These are phyloP conservation scores for Daldinia sp. DNA, from an alignment of 2,329 filamentous ascomycete genomes.

Conservation along the genomic window DNA sequence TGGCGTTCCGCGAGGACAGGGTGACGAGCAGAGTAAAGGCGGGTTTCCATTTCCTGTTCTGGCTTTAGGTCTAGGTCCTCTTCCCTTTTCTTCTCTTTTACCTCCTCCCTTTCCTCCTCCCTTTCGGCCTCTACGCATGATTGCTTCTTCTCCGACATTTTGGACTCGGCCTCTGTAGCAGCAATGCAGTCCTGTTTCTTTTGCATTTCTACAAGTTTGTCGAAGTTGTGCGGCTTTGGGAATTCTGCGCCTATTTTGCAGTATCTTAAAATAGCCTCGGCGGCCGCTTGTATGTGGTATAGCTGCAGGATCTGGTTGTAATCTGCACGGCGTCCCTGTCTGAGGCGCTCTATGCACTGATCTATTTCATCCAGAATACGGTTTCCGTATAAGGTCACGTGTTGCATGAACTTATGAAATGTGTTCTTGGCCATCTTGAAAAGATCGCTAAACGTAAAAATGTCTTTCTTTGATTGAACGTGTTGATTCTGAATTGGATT, in stretches of 20 bases:
- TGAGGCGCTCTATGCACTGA: background rate
- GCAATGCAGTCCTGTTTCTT: too few relatives aligned
- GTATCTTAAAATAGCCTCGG: background rate
- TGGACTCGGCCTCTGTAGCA: too few relatives aligned
- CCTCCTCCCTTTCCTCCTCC: background rate
- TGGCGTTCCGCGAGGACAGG: conserved; percentile 3
- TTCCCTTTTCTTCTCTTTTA: background rate
- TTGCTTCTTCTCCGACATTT: too few relatives aligned
- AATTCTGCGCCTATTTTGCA: too few relatives aligned
- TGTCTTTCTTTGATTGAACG: background rate
- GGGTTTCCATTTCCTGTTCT: background rate
- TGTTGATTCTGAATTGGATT: background rate
- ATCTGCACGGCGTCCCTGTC: background rate
- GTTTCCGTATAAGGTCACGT: background rate
- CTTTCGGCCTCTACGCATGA: too few relatives aligned
- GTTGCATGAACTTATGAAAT: background rate
- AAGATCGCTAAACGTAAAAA: background rate
- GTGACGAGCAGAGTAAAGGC: background rate
- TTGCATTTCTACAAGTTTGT: too few relatives aligned
- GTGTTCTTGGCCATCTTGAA: background rate
- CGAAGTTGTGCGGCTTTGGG: too few relatives aligned
- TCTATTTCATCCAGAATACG: background rate
- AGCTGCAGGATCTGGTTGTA: background rate
- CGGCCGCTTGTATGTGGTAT: background rate
- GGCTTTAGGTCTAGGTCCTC: background rate